Conservation (phyloP, 2,329 filamentous ascomycete genomes). For the Podosphaera xanthii region DNA sequence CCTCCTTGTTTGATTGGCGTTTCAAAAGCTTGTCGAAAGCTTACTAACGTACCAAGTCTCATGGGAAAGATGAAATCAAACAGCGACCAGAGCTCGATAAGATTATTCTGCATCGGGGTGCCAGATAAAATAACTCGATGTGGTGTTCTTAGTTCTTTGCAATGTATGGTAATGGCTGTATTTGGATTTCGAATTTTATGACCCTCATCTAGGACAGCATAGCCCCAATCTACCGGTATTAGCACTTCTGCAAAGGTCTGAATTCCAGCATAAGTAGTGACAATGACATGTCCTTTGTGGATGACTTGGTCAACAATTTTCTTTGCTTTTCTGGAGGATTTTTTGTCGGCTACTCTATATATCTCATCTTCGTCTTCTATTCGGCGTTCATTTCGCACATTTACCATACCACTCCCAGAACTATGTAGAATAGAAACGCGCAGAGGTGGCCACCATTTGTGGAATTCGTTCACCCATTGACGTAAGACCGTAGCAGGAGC, state of each 20-base stretch:
- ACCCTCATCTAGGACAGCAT: conserved; percentile 84
- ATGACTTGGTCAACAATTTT: conserved; percentile 66
- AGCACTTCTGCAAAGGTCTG: conserved; percentile 74
- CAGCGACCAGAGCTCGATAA: conserved; percentile 85
- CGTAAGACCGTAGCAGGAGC: conserved; percentile 85
- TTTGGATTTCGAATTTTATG: conserved; percentile 97
- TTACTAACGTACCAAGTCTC: conserved; percentile 75
- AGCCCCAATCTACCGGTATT: conserved; percentile 71
- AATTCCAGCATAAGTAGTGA: conserved; percentile 91
- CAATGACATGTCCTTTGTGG: conserved; percentile 69
- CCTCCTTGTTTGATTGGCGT: conserved; percentile 83
- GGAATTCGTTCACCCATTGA: conserved; percentile 97
- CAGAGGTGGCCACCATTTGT: conserved; percentile 98
- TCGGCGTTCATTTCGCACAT: conserved; percentile 41
- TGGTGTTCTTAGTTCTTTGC: conserved; percentile 76
- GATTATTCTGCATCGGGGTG: conserved; percentile 92
- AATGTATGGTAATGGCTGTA: conserved; percentile 79
- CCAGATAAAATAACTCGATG: conserved; percentile 87
- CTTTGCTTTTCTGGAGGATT: conserved; percentile 45
- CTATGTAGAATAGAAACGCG: conserved; percentile 87
- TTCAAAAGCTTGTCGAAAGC: conserved; percentile 79
- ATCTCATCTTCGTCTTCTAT: conserved; percentile 31
- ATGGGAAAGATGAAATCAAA: conserved; percentile 98
- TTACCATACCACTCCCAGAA: conserved; percentile 90
- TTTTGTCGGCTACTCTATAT: conserved; percentile 21